These are phyloP conservation scores for Naumovozyma dairenensis DNA, from an alignment of 805 yeast species.

Conservation along the genomic window DNA sequence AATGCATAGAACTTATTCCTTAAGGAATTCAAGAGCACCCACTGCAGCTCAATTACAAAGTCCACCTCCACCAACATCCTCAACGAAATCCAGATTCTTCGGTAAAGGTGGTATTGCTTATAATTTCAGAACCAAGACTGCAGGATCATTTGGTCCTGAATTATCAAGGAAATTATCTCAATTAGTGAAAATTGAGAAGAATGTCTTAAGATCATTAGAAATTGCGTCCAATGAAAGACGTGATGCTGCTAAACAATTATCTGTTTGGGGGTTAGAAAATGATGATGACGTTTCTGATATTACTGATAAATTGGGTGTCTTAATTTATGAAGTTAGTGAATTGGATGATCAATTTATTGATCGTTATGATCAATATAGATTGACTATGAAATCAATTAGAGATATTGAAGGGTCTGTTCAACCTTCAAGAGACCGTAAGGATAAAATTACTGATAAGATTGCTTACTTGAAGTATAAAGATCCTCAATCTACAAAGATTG, in stretches of 20 bases:
- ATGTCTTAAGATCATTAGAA: constrained; percentile 70
- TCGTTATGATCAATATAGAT: constrained; percentile 76
- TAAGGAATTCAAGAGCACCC: constrained; percentile 92
- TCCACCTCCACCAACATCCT: constrained; percentile 91
- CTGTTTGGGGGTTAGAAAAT: constrained; percentile 80
- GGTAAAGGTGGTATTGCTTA: constrained; percentile 63
- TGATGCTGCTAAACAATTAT: constrained; percentile 73
- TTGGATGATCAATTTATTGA: constrained; percentile 81
- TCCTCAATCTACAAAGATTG: constrained; percentile 71
- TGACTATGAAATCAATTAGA: constrained; percentile 70
- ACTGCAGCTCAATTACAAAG: constrained; percentile 91
- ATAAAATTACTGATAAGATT: constrained; percentile 74
- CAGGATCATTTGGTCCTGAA: constrained; percentile 76
- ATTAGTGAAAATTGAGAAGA: constrained; percentile 73
- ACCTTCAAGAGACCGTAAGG: constrained; percentile 81
- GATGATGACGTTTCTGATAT: constrained; percentile 81
- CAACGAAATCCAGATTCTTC: constrained; percentile 76
- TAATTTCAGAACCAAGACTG: constrained; percentile 58
- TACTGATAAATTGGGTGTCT: constrained; percentile 78
- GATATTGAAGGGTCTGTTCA: constrained; percentile 82
- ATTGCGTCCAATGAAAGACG: constrained; percentile 67
- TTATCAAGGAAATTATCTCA: constrained; percentile 63
- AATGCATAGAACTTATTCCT: constrained; percentile 97
- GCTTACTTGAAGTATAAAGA: constrained; percentile 78
- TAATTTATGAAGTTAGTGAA: constrained; percentile 75